Conservation (phyloP, 1,284 basidiomycete genomes). For the Melampsora americana region DNA sequence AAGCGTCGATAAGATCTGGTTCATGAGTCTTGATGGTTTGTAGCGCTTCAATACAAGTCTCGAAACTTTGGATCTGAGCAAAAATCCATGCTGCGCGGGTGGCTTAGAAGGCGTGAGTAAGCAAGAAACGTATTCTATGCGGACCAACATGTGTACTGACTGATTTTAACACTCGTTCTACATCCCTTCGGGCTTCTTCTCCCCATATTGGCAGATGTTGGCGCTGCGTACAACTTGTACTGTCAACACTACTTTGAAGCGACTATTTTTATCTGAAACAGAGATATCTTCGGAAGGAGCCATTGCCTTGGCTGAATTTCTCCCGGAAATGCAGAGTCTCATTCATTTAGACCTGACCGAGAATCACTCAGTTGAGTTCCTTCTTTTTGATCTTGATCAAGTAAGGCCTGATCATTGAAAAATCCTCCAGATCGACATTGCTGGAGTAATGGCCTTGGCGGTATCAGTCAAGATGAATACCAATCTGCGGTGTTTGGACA, state of each 20-base stretch:
- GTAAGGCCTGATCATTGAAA: background rate
- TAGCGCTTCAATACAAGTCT: constrained; percentile 92
- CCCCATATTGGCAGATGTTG: constrained; percentile 63
- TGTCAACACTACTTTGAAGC: constrained; percentile 83
- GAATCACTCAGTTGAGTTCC: constrained; percentile 48
- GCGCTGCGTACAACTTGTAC: constrained; percentile 87
- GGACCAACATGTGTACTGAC: background rate
- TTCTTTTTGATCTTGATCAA: constrained; percentile 6
- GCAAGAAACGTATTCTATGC: background rate
- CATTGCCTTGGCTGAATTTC: constrained; percentile 90
- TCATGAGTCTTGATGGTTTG: background rate
- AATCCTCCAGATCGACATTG: constrained; percentile 65
- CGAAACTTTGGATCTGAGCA: constrained; percentile 87
- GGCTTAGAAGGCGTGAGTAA: constrained; percentile 73
- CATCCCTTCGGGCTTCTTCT: constrained; percentile 41
- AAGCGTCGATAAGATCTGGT: background rate
- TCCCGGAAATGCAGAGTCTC: constrained; percentile 80
- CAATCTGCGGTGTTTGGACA: constrained; percentile 82
- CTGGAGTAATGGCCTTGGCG: constrained; percentile 85
- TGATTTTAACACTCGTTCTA: background rate
- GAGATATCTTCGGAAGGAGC: constrained; percentile 77
- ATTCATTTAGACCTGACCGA: constrained; percentile 67
- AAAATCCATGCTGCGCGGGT: constrained; percentile 88
- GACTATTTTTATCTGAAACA: constrained; percentile 84
- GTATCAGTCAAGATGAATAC: constrained; percentile 77